Evolutionary conservation across 169 alveolate genomes (phyloP).

Genomic region (Babesia bovis): DNA sequence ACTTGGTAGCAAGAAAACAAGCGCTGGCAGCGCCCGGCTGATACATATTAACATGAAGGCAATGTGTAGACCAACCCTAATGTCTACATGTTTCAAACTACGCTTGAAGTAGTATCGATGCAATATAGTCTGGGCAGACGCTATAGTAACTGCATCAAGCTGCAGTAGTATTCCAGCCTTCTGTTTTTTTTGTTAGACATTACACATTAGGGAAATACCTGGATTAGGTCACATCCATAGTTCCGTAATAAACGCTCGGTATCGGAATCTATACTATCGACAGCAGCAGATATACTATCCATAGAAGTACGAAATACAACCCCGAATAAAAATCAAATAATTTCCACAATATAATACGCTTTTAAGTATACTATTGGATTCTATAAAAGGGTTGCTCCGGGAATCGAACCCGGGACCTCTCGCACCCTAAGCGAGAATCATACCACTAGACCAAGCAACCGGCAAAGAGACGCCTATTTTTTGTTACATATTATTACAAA

Average conservation of each 20-base stretch:
- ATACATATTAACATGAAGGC: not conserved
- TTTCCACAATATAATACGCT: no score
- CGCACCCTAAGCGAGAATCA: conserved; percentile 98
- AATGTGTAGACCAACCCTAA: conserved; percentile 63
- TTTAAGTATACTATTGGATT: not conserved
- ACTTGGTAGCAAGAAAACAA: conserved; percentile 83
- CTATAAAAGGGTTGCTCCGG: conserved; percentile 90
- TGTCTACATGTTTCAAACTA: conserved; percentile 81
- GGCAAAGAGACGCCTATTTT: not conserved
- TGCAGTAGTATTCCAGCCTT: conserved; percentile 85
- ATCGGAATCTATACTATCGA: conserved; percentile 11
- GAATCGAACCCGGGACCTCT: conserved; percentile 99
- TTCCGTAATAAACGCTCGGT: conserved; percentile 24
- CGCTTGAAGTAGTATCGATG: conserved; percentile 86
- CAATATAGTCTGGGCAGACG: conserved; percentile 84
- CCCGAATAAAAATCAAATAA: not conserved
- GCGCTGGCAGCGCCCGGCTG: conserved; percentile 84
- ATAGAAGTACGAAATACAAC: no score
- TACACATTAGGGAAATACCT: conserved; percentile 37
- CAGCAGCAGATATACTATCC: not conserved
- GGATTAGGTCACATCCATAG: conserved; percentile 75
- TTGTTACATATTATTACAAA: conserved; percentile 10
- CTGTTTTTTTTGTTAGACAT: no score
- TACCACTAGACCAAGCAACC: conserved; percentile 95
- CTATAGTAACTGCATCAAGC: conserved; percentile 85